Conservation (phyloP, 1,284 basidiomycete species). For the Prillingera fragicola region DNA sequence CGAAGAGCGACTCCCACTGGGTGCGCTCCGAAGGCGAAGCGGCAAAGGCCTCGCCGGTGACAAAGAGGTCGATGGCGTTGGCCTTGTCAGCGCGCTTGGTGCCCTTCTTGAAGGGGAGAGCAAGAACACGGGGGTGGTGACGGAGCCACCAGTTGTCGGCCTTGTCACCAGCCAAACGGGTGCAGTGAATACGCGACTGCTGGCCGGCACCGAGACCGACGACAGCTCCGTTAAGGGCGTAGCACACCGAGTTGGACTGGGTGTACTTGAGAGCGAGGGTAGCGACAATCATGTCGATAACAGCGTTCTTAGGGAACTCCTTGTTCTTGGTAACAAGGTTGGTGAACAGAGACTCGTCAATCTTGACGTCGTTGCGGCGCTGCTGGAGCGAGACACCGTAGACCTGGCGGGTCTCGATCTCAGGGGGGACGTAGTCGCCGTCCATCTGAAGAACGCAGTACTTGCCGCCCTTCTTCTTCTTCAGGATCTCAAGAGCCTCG, state of each 20-base stretch:
- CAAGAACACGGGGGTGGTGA: constrained; percentile 78
- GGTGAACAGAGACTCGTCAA: constrained; percentile 72
- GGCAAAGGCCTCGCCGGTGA: constrained; percentile 74
- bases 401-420: constrained; percentile 87
- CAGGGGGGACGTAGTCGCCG: constrained; percentile 66
- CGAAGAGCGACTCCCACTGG: constrained; percentile 90
- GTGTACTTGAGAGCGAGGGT: constrained; percentile 98
- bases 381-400: constrained; percentile 91
- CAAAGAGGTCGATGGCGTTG: constrained; percentile 96
- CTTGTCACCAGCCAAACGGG: constrained; percentile 91
- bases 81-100: constrained; percentile 94
- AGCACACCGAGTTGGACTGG: constrained; percentile 97
- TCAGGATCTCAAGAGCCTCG: constrained; percentile 83
- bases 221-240: constrained; percentile 86
- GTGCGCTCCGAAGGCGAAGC: constrained; percentile 74
- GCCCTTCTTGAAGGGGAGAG: constrained; percentile 81
- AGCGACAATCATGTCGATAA: constrained; percentile 85
- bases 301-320: constrained; percentile 65
- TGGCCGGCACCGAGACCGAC: constrained; percentile 96
- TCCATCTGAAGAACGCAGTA: constrained; percentile 97
- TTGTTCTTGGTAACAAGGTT: constrained; percentile 87
- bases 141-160: constrained; percentile 99
- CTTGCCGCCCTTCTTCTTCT: constrained; percentile 97
- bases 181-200: constrained; percentile 99
- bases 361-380: constrained; percentile 83